Conservation (phyloP, 768 basidiomycete genomes). For the Panaeolus cyanescens region DNA sequence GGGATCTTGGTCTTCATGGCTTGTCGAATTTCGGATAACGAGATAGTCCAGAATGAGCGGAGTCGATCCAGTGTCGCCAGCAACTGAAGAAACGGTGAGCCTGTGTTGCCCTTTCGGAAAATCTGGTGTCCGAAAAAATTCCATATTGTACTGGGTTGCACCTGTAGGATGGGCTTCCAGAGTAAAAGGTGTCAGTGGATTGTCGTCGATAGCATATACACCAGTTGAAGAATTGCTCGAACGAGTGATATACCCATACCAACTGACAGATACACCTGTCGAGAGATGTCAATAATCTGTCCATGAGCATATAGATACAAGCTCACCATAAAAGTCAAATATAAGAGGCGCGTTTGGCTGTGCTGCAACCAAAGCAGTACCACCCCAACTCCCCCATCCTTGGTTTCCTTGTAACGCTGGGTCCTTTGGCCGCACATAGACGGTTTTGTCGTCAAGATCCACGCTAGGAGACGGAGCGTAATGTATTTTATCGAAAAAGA, state of each 20-base stretch:
- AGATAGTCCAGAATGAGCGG: neutral
- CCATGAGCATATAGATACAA: neutral
- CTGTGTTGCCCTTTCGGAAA: slow-evolving; percentile 2
- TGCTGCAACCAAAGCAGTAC: slow-evolving; percentile 18
- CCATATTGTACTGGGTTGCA: neutral
- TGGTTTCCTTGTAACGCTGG: slow-evolving; percentile 18
- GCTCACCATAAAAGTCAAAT: slow-evolving; percentile 24
- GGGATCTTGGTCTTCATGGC: neutral
- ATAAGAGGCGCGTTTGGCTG: slow-evolving; percentile 12
- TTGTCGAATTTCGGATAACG: slow-evolving; percentile 1
- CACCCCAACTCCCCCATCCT: slow-evolving; percentile 21
- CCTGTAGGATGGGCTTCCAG: neutral
- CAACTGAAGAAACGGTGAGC: slow-evolving; percentile 1
- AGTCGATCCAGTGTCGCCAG: neutral
- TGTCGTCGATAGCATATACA: neutral
- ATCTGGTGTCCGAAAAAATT: neutral
- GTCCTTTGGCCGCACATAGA: slow-evolving; percentile 21
- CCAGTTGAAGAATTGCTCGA: neutral
- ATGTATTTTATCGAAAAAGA: slow-evolving; percentile 29
- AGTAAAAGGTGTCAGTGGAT: neutral
- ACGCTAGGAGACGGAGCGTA: slow-evolving; percentile 25
- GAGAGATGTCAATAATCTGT: neutral
- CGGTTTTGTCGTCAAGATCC: slow-evolving; percentile 13
- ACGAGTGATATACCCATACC: slow-evolving; percentile 23
- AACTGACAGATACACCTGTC: slow-evolving; percentile 22